These are phyloP conservation scores for Sordariomycetes sp. DNA, from an alignment of 2,329 filamentous ascomycete genomes.

Conservation along the genomic window DNA sequence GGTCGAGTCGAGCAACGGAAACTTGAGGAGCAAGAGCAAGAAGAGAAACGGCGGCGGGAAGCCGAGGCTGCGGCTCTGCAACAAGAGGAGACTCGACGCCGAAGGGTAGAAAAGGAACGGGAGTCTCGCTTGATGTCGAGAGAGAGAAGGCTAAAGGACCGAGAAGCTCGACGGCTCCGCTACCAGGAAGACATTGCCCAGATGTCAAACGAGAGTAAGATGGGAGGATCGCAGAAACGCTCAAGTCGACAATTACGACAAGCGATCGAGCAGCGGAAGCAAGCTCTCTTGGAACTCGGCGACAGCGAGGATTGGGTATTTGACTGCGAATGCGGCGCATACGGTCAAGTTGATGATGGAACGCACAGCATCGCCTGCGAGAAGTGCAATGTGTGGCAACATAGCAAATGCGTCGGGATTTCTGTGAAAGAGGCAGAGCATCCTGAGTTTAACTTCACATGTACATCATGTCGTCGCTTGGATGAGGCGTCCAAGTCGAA, in stretches of 20 bases:
- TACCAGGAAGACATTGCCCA: slow-evolving; percentile 75
- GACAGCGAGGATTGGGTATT: slow-evolving; percentile 90
- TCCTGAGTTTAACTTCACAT: slow-evolving; percentile 80
- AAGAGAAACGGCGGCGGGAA: slow-evolving; percentile 53
- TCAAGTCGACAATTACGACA: slow-evolving; percentile 42
- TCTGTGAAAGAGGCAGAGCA: slow-evolving; percentile 66
- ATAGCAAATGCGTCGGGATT: slow-evolving; percentile 82
- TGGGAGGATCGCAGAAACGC: neutral
- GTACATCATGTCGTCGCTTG: slow-evolving; percentile 55
- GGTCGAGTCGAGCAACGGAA: slow-evolving; percentile 67
- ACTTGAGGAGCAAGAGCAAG: slow-evolving; percentile 55
- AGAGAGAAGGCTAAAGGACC: slow-evolving; percentile 74
- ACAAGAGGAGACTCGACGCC: slow-evolving; percentile 50
- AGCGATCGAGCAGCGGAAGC: slow-evolving; percentile 67
- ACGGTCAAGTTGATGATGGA: slow-evolving; percentile 90
- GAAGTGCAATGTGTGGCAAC: slow-evolving; percentile 90
- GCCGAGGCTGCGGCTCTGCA: slow-evolving; percentile 52
- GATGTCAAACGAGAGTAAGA: slow-evolving; percentile 35
- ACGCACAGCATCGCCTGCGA: slow-evolving; percentile 91
- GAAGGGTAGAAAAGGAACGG: slow-evolving; percentile 55
- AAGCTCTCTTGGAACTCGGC: slow-evolving; percentile 37
- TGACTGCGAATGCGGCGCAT: slow-evolving; percentile 81
- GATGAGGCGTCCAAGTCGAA: slow-evolving; percentile 18
- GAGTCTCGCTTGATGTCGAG: slow-evolving; percentile 71
- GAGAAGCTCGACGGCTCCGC: slow-evolving; percentile 68